phyloP scores from a whole-genome alignment of 805 yeast genomes.

The Tetrapisispora phaffii region DNA sequence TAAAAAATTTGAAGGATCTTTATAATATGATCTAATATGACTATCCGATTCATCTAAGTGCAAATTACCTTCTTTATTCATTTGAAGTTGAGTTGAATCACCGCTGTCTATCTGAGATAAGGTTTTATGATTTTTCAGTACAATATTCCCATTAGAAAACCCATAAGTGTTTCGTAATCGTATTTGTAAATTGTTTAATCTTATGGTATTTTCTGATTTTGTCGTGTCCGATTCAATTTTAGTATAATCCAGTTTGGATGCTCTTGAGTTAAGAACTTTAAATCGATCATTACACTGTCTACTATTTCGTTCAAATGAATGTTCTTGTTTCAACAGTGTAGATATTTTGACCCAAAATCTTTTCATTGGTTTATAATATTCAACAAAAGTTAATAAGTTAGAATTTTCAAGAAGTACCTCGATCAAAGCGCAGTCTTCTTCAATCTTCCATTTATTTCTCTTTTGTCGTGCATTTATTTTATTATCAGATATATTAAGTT shows the following conservation, averaged over 20 bases:
- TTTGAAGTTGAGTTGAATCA: background rate
- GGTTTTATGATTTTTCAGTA: conserved; percentile 6
- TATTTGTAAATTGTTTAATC: conserved; percentile 8
- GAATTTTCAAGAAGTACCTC: conserved; percentile 12
- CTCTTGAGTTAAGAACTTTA: conserved; percentile 19
- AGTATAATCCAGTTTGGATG: conserved; percentile 5
- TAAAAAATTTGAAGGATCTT: background rate
- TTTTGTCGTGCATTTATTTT: conserved; percentile 4
- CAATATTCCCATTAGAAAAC: conserved; percentile 16
- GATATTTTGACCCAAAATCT: conserved; percentile 23
- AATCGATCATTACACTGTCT: conserved; percentile 26
- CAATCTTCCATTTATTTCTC: conserved; percentile 19
- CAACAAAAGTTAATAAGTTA: conserved; percentile 16
- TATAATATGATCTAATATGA: background rate
- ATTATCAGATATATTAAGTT: background rate
- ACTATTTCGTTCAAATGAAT: conserved; percentile 17
- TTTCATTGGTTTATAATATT: conserved; percentile 25
- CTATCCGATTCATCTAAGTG: background rate
- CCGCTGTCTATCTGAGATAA: background rate
- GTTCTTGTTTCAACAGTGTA: conserved; percentile 10
- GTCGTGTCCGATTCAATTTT: background rate
- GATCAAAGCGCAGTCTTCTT: conserved; percentile 18
- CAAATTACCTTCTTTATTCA: background rate
- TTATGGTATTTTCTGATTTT: conserved; percentile 4
- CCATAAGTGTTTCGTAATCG: conserved; percentile 12